phyloP scores from a whole-genome alignment of 2,329 filamentous ascomycete genomes.

The Escovopsis sp. region DNA sequence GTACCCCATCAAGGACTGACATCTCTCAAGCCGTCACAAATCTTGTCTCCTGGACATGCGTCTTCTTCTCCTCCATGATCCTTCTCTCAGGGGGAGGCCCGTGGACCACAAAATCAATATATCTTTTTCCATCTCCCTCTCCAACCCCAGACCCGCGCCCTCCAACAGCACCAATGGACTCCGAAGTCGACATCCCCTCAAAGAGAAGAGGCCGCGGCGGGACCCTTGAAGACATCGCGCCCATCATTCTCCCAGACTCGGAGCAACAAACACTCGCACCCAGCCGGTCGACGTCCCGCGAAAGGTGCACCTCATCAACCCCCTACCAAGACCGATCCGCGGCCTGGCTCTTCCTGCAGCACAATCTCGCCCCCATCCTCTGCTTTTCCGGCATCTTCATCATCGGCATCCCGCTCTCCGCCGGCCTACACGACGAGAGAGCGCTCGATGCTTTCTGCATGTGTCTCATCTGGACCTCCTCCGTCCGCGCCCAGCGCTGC shows the following conservation, averaged over 20 bases:
- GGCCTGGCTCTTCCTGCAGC: constrained; percentile 4
- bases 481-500: constrained; percentile 21
- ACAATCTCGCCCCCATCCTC: constrained; percentile 13
- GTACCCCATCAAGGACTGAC: too few species aligned
- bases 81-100: constrained; percentile 1
- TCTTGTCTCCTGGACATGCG: constrained; percentile 14
- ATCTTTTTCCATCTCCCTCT: too few species aligned
- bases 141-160: too few species aligned
- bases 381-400: constrained; percentile 18
- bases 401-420: constrained; percentile 27
- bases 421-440: constrained; percentile 16
- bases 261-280: constrained; percentile 1
- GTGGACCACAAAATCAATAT: too few species aligned
- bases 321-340: neutral
- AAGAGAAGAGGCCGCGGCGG: neutral
- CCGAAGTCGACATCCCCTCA: neutral
- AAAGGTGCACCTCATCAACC: neutral
- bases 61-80: constrained; percentile 14
- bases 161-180: neutral
- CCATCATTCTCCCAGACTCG: neutral
- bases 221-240: neutral
- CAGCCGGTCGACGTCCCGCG: neutral
- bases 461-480: constrained; percentile 33
- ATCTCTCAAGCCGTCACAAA: constrained; percentile 3
- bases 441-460: constrained; percentile 31